These are phyloP conservation scores for Aspergillus baeticus DNA, from an alignment of 495 filamentous ascomycete genomes.

Conservation along the genomic window DNA sequence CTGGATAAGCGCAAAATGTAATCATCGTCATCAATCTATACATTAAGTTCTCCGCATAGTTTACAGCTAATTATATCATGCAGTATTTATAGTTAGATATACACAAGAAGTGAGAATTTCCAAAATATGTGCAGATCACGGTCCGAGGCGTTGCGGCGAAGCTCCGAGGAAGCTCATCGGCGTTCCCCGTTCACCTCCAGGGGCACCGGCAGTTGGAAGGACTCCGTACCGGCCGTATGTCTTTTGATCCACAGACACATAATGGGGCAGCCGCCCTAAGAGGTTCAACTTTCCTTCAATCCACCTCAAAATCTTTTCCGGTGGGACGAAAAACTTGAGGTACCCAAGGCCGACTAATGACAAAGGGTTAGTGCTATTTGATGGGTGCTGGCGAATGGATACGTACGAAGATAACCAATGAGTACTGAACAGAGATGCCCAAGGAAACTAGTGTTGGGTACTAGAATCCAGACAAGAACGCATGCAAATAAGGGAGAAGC, in stretches of 20 bases:
- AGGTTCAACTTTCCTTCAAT: conserved; percentile 84
- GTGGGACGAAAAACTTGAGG: conserved; percentile 78
- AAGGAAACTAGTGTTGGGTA: conserved; percentile 78
- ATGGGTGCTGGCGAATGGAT: not conserved
- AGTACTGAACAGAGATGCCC: conserved; percentile 80
- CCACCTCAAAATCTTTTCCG: conserved; percentile 76
- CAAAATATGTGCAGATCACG: conserved; percentile 33
- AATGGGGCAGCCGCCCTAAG: conserved; percentile 77
- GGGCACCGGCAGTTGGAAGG: conserved; percentile 57
- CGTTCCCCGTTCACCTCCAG: conserved; percentile 40
- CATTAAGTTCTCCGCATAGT: conserved; percentile 15
- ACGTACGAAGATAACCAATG: conserved; percentile 83
- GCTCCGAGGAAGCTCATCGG: conserved; percentile 56
- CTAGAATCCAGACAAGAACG: conserved; percentile 65
- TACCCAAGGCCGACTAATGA: conserved; percentile 74
- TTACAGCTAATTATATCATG: conserved; percentile 14
- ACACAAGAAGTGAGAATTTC: conserved; percentile 32
- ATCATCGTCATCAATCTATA: conserved; percentile 15
- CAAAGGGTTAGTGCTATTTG: conserved; percentile 17
- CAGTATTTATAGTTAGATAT: conserved; percentile 28
- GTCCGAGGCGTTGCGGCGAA: conserved; percentile 63
- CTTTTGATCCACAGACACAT: conserved; percentile 91
- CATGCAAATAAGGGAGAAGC: conserved; percentile 76
- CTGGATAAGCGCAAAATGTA: not conserved
- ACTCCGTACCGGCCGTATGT: conserved; percentile 95